Evolutionary conservation across 768 basidiomycete genomes (phyloP).

Genomic region (Tulasnella sp.): DNA sequence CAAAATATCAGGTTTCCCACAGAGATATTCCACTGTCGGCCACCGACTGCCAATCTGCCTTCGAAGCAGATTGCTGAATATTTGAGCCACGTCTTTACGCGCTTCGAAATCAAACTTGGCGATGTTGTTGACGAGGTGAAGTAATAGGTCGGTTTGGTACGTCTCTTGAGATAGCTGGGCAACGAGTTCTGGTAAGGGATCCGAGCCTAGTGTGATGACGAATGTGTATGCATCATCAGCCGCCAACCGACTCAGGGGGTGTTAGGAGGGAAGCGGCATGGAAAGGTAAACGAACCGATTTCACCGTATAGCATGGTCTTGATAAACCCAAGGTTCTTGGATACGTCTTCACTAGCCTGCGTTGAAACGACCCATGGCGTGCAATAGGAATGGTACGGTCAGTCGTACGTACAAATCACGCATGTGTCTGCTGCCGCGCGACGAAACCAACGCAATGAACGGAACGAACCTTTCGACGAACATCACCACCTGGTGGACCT

Average conservation of each 20-base stretch:
- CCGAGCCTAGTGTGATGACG: conserved; percentile 28
- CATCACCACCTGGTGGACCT: conserved; percentile 61
- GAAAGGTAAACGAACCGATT: conserved; percentile 46
- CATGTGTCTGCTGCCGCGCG: not conserved
- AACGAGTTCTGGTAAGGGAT: conserved; percentile 77
- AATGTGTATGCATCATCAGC: not conserved
- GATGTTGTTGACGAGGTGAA: conserved; percentile 29
- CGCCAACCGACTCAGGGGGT: not conserved
- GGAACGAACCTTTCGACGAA: conserved; percentile 60
- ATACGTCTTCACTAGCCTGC: conserved; percentile 80
- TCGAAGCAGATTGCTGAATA: conserved; percentile 34
- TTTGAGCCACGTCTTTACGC: conserved; percentile 33
- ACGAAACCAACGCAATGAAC: not conserved
- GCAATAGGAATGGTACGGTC: not conserved
- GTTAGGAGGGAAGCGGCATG: conserved; percentile 1
- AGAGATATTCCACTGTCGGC: conserved; percentile 95
- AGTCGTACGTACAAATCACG: not conserved
- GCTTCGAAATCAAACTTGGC: conserved; percentile 25
- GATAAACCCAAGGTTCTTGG: conserved; percentile 81
- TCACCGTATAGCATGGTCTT: conserved; percentile 81
- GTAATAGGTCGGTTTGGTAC: conserved; percentile 77
- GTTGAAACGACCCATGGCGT: too few species aligned
- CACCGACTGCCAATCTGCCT: conserved; percentile 87
- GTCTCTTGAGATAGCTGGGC: conserved; percentile 95
- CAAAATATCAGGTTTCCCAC: conserved; percentile 48